phyloP scores from a whole-genome alignment of 108 stramenopile genomes.

The Pseudonitzschia multiseries region DNA sequence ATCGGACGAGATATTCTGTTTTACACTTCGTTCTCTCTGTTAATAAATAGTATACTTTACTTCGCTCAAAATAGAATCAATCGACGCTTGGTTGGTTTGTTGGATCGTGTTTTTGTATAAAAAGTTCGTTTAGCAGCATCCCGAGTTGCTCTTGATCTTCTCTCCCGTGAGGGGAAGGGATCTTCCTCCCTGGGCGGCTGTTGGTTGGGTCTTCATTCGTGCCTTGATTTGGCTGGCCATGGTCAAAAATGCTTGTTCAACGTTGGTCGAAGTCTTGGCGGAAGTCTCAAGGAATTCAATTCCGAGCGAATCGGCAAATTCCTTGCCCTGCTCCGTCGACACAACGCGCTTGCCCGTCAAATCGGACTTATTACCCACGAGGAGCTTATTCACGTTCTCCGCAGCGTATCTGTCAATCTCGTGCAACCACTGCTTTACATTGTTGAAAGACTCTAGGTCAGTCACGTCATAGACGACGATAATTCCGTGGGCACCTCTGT shows the following conservation, averaged over 20 bases:
- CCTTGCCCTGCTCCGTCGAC: slow-evolving; percentile 95
- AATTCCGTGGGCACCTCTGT: slow-evolving; percentile 96
- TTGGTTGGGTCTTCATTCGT: slow-evolving; percentile 93
- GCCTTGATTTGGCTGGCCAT: slow-evolving; percentile 99
- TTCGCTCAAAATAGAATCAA: no score
- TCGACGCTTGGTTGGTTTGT: no score
- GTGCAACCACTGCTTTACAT: slow-evolving; percentile 99
- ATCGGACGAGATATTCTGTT: no score
- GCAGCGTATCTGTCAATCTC: slow-evolving; percentile 99
- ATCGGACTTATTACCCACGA: slow-evolving; percentile 99
- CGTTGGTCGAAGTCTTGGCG: slow-evolving; percentile 97
- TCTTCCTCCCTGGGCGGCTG: slow-evolving; percentile 67
- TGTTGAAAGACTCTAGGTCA: slow-evolving; percentile 94
- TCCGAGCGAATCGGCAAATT: slow-evolving; percentile 96
- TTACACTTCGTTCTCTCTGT: no score
- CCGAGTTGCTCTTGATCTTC: slow-evolving; percentile 74
- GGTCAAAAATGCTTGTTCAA: slow-evolving; percentile 98
- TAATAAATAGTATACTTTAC: no score
- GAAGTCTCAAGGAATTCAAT: slow-evolving; percentile 99
- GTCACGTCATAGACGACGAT: slow-evolving; percentile 98
- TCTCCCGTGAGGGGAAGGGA: slow-evolving; percentile 78
- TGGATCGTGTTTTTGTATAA: no score
- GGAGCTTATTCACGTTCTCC: slow-evolving; percentile 98
- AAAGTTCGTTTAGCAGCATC: slow-evolving; percentile 73
- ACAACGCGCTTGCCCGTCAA: slow-evolving; percentile 93